These are phyloP conservation scores for Parastagonospora nodorum DNA, from an alignment of 2,329 filamentous ascomycete species.

Conservation along the genomic window DNA sequence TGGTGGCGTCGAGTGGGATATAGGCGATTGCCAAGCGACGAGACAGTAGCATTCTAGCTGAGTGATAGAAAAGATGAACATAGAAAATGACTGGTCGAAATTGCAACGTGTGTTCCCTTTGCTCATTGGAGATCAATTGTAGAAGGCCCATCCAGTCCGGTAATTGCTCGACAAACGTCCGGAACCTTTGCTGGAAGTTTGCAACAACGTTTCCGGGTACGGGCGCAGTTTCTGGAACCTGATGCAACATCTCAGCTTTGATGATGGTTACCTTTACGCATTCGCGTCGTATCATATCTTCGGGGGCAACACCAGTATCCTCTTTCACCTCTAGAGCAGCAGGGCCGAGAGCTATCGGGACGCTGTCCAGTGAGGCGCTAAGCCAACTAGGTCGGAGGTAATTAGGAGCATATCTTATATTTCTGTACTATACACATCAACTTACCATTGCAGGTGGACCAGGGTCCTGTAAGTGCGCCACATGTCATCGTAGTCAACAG, in stretches of 20 bases:
- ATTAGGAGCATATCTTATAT: slow-evolving; percentile 1
- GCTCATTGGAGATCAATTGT: not conserved
- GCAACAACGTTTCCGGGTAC: slow-evolving; percentile 8
- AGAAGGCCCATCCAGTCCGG: slow-evolving; percentile 18
- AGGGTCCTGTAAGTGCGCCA: slow-evolving; percentile 21
- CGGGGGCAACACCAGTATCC: slow-evolving; percentile 3
- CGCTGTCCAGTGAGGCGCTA: slow-evolving; percentile 18
- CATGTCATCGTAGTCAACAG: slow-evolving; percentile 10
- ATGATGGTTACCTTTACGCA: slow-evolving; percentile 24
- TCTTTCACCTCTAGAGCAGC: not conserved
- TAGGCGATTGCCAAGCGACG: slow-evolving; percentile 17
- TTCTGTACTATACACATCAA: too few species aligned
- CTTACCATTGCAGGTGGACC: slow-evolving; percentile 13
- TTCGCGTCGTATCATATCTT: slow-evolving; percentile 18
- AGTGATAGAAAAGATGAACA: slow-evolving; percentile 27
- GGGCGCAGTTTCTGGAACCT: slow-evolving; percentile 2
- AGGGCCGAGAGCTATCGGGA: not conserved
- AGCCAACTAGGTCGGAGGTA: slow-evolving; percentile 9
- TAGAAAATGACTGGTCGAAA: slow-evolving; percentile 18
- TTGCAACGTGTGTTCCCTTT: not conserved
- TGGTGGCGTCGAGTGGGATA: slow-evolving; percentile 1
- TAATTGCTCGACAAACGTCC: slow-evolving; percentile 12
- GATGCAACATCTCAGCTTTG: slow-evolving; percentile 19
- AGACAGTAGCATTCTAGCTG: slow-evolving; percentile 23
- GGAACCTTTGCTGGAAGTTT: slow-evolving; percentile 13